phyloP scores from a whole-genome alignment of 2,329 filamentous ascomycete genomes.

The Fusarium brevicatenulatum region DNA sequence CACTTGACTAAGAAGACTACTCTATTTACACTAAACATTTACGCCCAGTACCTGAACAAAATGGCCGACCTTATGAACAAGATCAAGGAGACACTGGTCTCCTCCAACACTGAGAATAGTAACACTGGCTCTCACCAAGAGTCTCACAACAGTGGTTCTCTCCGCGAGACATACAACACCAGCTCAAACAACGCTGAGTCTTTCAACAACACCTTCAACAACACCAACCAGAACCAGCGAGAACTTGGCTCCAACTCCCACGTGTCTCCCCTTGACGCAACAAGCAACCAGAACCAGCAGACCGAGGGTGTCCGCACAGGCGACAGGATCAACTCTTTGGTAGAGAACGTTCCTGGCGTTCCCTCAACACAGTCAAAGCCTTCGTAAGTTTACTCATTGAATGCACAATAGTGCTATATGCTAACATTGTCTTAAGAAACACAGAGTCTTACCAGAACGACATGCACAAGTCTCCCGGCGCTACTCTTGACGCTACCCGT shows the following conservation, averaged over 20 bases:
- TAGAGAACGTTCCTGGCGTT: conserved; percentile 25
- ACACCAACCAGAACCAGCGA: conserved; percentile 17
- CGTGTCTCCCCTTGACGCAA: not conserved
- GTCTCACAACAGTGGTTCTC: not conserved
- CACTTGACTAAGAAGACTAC: not conserved
- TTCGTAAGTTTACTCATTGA: not conserved
- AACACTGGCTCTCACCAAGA: not conserved
- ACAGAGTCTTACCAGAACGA: not conserved
- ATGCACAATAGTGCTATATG: accelerated
- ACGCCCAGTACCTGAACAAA: not conserved
- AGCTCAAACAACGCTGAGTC: not conserved
- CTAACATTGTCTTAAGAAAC: not conserved
- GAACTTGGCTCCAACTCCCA: not conserved
- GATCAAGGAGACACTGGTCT: conserved; percentile 34
- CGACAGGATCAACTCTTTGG: conserved; percentile 21
- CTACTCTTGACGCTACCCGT: conserved; percentile 37
- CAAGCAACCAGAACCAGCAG: not conserved
- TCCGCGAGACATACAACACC: not conserved
- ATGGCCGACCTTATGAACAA: conserved; percentile 36
- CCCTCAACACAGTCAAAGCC: conserved; percentile 5
- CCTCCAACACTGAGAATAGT: conserved; percentile 3
- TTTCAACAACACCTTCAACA: not conserved
- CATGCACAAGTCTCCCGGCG: not conserved
- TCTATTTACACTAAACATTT: not conserved
- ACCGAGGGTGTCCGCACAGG: conserved; percentile 25